Conservation (phyloP, 192 early-diverging fungal genomes). For the Backusella tuberculispora region DNA sequence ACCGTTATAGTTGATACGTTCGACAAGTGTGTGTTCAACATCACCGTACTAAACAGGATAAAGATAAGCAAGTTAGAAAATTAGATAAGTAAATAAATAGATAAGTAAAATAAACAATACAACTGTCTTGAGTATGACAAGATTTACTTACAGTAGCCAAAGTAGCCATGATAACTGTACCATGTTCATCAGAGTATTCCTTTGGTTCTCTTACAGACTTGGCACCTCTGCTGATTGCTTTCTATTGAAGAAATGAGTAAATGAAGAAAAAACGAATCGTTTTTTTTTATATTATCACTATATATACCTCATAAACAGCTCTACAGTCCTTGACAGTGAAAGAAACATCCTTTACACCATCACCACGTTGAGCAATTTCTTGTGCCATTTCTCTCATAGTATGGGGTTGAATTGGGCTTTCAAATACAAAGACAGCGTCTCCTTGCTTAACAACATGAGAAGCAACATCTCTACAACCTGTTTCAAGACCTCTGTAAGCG, state of each 20-base stretch:
- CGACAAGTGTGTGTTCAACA: conserved; percentile 94
- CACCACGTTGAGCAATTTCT: conserved; percentile 82
- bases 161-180: conserved; percentile 91
- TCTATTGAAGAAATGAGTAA: conserved; percentile 25
- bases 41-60: conserved; percentile 77
- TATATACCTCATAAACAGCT: conserved; percentile 63
- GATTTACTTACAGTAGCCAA: conserved; percentile 66
- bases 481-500: conserved; percentile 96
- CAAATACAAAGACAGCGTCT: conserved; percentile 86
- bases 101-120: background rate
- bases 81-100: too few relatives aligned
- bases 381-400: conserved; percentile 66
- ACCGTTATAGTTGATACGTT: conserved; percentile 83
- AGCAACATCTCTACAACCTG: conserved; percentile 83
- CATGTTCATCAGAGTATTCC: conserved; percentile 83
- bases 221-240: conserved; percentile 88
- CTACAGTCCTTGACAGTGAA: conserved; percentile 87
- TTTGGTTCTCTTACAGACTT: conserved; percentile 76
- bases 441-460: conserved; percentile 88
- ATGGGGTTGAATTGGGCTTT: conserved; percentile 87
- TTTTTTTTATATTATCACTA: background rate
- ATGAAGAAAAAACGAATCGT: background rate
- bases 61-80: conserved; percentile 1
- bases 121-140: conserved; percentile 10
- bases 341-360: conserved; percentile 95